Conservation (phyloP, 1,139 yeast species). For the Maudiozyma humilis region DNA sequence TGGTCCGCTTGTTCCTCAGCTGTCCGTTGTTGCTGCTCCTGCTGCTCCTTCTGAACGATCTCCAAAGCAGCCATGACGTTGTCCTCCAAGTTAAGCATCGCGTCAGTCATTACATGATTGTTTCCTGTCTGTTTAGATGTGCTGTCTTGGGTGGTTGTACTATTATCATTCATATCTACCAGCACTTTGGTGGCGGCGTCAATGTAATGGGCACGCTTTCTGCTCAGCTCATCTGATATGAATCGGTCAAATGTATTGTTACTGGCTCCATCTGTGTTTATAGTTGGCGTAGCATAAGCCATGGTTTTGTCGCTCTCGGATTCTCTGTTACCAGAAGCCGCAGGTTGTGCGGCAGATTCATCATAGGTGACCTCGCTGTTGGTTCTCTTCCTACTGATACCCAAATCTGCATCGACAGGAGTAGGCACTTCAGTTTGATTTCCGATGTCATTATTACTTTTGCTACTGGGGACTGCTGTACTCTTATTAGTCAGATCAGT, state of each 20-base stretch:
- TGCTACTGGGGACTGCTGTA: no score
- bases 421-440: neutral
- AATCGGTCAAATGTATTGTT: conserved; percentile 21
- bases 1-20: conserved; percentile 1
- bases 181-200: conserved; percentile 15
- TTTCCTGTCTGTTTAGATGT: conserved; percentile 11
- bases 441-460: neutral
- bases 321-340: neutral
- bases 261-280: neutral
- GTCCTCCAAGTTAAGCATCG: conserved; percentile 34
- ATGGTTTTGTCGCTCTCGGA: neutral
- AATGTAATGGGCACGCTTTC: conserved; percentile 16
- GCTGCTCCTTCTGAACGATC: conserved; percentile 41
- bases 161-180: conserved; percentile 4
- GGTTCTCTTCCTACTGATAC: conserved; percentile 13
- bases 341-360: neutral
- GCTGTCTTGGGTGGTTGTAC: neutral
- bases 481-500: conserved; percentile 6
- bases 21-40: conserved; percentile 5
- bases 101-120: conserved; percentile 26
- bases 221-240: conserved; percentile 18
- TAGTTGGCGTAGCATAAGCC: neutral
- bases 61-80: conserved; percentile 63
- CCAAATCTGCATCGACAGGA: neutral
- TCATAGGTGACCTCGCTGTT: conserved; percentile 10